Evolutionary conservation across 2,329 filamentous ascomycete genomes (phyloP), one percentile per base, ranked within the genome.

Genomic region (Microcyclospora pomicola): DNA sequence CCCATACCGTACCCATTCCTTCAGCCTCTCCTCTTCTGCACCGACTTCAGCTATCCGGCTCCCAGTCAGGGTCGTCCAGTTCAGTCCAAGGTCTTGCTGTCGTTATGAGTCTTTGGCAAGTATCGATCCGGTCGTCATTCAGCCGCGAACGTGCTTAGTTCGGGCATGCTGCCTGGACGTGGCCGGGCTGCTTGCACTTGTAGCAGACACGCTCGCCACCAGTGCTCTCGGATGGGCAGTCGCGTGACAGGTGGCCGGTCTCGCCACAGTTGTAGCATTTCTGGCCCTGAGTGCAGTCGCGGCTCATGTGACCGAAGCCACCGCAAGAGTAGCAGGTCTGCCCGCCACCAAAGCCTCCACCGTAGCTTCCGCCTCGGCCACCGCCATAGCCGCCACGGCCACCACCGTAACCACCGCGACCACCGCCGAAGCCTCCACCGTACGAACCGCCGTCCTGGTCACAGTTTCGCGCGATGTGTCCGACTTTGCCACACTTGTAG

Each of bases 221-320:
- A 52, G 78, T 75, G 42, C 83, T 82, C 68, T 94, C 88, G 61
- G 88, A 87, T 54, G 87, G 82, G 75, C 91, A 98, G 66, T 98
- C 91, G 49, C 88, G 82, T 49, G 83, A 92, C 63, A 95, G 77
- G 67, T 96, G 88, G 46, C 91, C 88, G 53, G 88, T 82, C 71
- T 95, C 86, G 53, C 77, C 77, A 77, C 91, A 96, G 77, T 95
- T 95, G 79, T 96, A 98, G 80, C 91, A 98, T 74, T 96, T 96
- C 73, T 92, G 88, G 57, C 91, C 91, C 65, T 96, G 92, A 55
- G 88, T 92, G 68, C 91, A 98, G 68, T 96, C 91, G 72, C 87
- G 82, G 60, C 83, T 87, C 47, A 53, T 48, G 43, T 98, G 91
- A 58, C 88, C 88, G 60, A 85, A 87, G 50, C 91, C 91, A 54